Conservation (phyloP, 176 grass and related monocot genomes). For the Oryza brachyantha region DNA sequence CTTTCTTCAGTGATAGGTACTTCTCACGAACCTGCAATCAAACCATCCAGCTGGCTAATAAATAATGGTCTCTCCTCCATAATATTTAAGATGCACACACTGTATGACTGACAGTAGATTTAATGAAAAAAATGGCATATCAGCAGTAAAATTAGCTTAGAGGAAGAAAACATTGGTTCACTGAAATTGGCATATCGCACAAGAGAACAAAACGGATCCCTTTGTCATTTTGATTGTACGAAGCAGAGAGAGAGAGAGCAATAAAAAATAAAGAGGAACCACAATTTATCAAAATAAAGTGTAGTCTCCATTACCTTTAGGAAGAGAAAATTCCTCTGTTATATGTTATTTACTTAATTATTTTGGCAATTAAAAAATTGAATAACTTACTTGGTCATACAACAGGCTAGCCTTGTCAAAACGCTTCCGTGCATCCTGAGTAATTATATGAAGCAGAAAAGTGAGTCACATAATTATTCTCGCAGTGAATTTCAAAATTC, state of each 20-base stretch:
- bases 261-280: background rate
- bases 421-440: constrained; percentile 74
- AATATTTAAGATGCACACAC: constrained; percentile 1
- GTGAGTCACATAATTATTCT: constrained; percentile 21
- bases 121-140: background rate
- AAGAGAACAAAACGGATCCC: background rate
- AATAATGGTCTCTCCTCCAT: constrained; percentile 13
- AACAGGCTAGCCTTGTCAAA: constrained; percentile 91
- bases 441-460: constrained; percentile 37
- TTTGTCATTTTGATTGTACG: background rate
- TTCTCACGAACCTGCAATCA: constrained; percentile 76
- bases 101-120: background rate
- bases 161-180: background rate
- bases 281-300: background rate
- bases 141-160: background rate
- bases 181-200: background rate
- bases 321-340: no score
- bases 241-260: background rate
- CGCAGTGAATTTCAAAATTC: constrained; percentile 1
- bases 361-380: background rate
- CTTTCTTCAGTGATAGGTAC: constrained; percentile 91
- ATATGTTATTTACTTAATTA: background rate
- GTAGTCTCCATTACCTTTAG: no score
- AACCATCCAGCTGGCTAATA: constrained; percentile 25
- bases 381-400: constrained; percentile 82